Evolutionary conservation across 345 rosid species (phyloP).

Genomic region (Melaleuca alternifolia): DNA sequence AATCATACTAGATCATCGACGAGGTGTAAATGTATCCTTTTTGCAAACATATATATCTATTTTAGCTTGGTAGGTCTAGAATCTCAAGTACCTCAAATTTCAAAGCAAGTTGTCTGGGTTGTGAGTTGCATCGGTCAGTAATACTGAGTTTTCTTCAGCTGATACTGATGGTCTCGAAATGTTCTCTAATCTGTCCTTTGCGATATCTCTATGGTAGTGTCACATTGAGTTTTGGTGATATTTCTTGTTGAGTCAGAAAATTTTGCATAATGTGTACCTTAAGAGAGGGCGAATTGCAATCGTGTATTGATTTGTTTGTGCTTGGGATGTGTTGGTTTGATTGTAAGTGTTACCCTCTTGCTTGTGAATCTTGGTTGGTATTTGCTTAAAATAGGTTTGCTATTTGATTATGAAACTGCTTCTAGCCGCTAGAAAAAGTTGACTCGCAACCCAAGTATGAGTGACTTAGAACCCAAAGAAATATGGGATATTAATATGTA

Average conservation of each 20-base stretch:
- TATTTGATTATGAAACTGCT: background rate
- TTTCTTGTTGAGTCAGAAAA: background rate
- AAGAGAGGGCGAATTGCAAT: background rate
- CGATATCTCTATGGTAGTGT: background rate
- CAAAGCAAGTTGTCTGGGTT: background rate
- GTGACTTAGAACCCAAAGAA: slow-evolving; percentile 4
- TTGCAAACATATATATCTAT: background rate
- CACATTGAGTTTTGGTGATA: background rate
- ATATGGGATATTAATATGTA: slow-evolving; percentile 23
- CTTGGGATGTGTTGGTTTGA: background rate
- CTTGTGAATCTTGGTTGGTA: background rate
- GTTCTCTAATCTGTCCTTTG: background rate
- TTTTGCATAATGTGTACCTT: background rate
- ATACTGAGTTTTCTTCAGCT: background rate
- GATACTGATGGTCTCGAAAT: background rate
- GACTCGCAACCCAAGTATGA: background rate
- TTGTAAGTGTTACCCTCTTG: background rate
- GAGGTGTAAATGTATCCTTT: background rate
- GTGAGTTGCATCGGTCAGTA: background rate
- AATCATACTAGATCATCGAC: background rate
- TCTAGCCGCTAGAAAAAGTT: background rate
- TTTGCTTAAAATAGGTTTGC: background rate
- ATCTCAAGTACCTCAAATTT: background rate
- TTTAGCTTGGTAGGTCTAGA: background rate
- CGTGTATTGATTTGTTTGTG: background rate